Conservation (phyloP, 805 yeast genomes). For the Vanderwaltozyma yarrowii region DNA sequence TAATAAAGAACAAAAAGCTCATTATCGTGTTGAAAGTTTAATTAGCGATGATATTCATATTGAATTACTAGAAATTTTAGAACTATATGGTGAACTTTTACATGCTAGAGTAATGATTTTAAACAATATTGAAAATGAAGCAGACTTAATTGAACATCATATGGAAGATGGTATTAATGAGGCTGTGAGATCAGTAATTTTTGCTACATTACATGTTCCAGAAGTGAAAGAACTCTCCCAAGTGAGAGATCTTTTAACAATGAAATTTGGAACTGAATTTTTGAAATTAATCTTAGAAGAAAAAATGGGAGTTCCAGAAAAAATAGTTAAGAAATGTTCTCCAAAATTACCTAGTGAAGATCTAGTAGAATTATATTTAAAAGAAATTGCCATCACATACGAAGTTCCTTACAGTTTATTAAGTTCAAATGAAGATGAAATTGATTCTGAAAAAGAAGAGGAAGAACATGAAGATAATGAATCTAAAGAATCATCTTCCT, state of each 20-base stretch:
- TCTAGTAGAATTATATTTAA: slow-evolving; percentile 58
- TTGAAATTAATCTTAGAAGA: slow-evolving; percentile 29
- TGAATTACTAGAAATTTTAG: slow-evolving; percentile 69
- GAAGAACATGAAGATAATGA: slow-evolving; percentile 16
- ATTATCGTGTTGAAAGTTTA: slow-evolving; percentile 72
- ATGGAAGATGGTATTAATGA: slow-evolving; percentile 46
- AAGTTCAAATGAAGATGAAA: slow-evolving; percentile 16
- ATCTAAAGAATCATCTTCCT: slow-evolving; percentile 26
- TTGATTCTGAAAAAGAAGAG: slow-evolving; percentile 18
- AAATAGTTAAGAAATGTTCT: slow-evolving; percentile 50
- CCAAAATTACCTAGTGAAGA: slow-evolving; percentile 57
- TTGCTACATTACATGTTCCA: slow-evolving; percentile 52
- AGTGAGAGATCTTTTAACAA: slow-evolving; percentile 51
- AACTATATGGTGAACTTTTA: slow-evolving; percentile 70
- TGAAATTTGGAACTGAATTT: slow-evolving; percentile 62
- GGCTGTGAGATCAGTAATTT: slow-evolving; percentile 62
- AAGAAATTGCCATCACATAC: slow-evolving; percentile 75
- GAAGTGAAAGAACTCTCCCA: slow-evolving; percentile 63
- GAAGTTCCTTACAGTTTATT: slow-evolving; percentile 61
- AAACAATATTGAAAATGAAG: slow-evolving; percentile 32
- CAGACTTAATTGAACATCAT: slow-evolving; percentile 23
- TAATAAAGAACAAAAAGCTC: slow-evolving; percentile 76
- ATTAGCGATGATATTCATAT: slow-evolving; percentile 73
- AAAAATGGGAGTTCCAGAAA: slow-evolving; percentile 48
- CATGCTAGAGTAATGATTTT: slow-evolving; percentile 64